These are phyloP conservation scores for Kodamaea restingae DNA, from an alignment of 805 yeast genomes.

Conservation along the genomic window DNA sequence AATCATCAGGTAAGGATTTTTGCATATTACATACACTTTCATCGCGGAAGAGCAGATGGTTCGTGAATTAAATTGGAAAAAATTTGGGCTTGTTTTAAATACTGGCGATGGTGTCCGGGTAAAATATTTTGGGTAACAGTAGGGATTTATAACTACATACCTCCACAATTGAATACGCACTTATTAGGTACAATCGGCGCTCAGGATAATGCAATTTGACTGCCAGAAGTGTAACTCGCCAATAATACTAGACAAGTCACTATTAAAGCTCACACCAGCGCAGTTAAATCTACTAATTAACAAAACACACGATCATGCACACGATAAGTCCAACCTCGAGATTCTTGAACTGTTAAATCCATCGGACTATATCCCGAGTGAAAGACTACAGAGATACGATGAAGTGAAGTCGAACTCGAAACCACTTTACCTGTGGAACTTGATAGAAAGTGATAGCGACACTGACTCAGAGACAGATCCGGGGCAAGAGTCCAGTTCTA, in stretches of 20 bases:
- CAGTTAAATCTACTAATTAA: constrained; percentile 51
- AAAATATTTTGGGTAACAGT: neutral
- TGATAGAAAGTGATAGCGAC: constrained; percentile 29
- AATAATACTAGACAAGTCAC: constrained; percentile 50
- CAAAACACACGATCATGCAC: constrained; percentile 19
- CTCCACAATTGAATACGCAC: too few relatives aligned
- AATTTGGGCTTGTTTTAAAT: neutral
- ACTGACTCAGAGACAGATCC: constrained; percentile 21
- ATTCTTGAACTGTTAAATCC: constrained; percentile 24
- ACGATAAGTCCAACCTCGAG: constrained; percentile 12
- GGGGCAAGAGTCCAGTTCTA: constrained; percentile 4
- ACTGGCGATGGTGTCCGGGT: constrained; percentile 1
- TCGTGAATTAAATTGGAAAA: neutral
- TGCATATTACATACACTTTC: constrained; percentile 2
- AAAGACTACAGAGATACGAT: constrained; percentile 32
- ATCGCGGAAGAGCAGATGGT: neutral
- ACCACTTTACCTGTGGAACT: constrained; percentile 25
- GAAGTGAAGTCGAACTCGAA: constrained; percentile 12
- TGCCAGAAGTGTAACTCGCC: constrained; percentile 68
- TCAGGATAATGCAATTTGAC: constrained; percentile 13
- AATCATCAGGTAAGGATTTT: constrained; percentile 18
- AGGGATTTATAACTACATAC: too few relatives aligned
- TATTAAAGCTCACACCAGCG: constrained; percentile 48
- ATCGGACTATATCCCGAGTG: constrained; percentile 33
- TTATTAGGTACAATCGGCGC: too few relatives aligned